phyloP scores from a whole-genome alignment of 2,329 filamentous ascomycete species.

The Onygena corvina region DNA sequence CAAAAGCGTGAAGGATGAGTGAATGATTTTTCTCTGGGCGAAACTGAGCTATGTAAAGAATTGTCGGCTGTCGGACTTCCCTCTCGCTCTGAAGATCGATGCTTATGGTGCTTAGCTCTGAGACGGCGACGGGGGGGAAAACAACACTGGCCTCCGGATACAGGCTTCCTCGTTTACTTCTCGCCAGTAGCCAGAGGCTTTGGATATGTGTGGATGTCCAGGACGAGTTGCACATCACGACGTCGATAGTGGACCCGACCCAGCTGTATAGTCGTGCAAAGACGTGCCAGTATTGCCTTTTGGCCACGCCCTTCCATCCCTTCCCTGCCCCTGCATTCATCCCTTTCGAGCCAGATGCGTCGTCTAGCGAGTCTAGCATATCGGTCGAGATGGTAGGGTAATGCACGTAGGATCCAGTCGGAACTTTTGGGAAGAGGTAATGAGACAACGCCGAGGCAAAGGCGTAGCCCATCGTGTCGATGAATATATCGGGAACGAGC shows the following conservation, averaged over 20 bases:
- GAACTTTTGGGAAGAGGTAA: conserved; percentile 64
- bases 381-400: conserved; percentile 98
- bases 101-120: conserved; percentile 64
- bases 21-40: conserved; percentile 94
- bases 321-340: conserved; percentile 73
- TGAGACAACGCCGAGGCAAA: conserved; percentile 77
- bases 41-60: conserved; percentile 95
- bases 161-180: conserved; percentile 34
- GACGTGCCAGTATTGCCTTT: conserved; percentile 72
- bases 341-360: conserved; percentile 51
- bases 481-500: conserved; percentile 80
- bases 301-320: conserved; percentile 57
- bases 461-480: conserved; percentile 97
- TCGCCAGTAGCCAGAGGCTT: conserved; percentile 57
- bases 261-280: conserved; percentile 75
- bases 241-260: conserved; percentile 72
- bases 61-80: conserved; percentile 56
- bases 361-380: conserved; percentile 77
- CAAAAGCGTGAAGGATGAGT: conserved; percentile 73
- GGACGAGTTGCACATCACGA: conserved; percentile 94
- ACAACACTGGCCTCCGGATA: conserved; percentile 48
- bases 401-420: conserved; percentile 89
- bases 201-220: conserved; percentile 85
- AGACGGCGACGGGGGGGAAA: conserved; percentile 84
- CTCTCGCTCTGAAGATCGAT: conserved; percentile 52